Conservation (phyloP, 2,329 filamentous ascomycete genomes). For the Talaromyces sp. region DNA sequence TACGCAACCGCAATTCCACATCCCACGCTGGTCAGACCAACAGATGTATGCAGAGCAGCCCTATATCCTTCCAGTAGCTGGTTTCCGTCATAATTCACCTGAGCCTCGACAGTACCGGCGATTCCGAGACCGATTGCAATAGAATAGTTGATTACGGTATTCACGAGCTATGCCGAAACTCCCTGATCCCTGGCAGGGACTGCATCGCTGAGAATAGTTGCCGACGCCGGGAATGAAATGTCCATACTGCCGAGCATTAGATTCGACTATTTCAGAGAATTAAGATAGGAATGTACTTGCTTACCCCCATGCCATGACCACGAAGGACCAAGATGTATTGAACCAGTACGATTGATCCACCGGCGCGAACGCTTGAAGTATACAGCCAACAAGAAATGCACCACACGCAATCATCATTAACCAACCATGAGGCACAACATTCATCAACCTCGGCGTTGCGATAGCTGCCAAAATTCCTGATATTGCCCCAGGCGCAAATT, state of each 20-base stretch:
- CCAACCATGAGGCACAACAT: slow-evolving; percentile 20
- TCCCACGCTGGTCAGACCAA: neutral
- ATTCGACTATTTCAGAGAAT: neutral
- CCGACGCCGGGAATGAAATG: slow-evolving; percentile 63
- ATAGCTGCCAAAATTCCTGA: slow-evolving; percentile 33
- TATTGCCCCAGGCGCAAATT: slow-evolving; percentile 30
- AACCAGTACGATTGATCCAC: slow-evolving; percentile 42
- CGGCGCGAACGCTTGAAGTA: slow-evolving; percentile 38
- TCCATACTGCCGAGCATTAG: slow-evolving; percentile 39
- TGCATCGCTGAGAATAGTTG: slow-evolving; percentile 57
- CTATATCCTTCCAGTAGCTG: neutral
- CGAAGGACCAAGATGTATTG: slow-evolving; percentile 25
- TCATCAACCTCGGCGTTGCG: slow-evolving; percentile 27
- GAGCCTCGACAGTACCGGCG: slow-evolving; percentile 57
- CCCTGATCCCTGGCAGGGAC: slow-evolving; percentile 49
- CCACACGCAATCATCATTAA: slow-evolving; percentile 32
- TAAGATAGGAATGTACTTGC: neutral
- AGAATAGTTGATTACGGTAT: slow-evolving; percentile 65
- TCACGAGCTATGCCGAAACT: slow-evolving; percentile 56
- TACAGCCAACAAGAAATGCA: slow-evolving; percentile 31
- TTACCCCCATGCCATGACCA: slow-evolving; percentile 22
- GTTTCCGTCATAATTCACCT: neutral
- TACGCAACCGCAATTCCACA: neutral
- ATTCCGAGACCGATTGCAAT: slow-evolving; percentile 64
- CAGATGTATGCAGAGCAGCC: neutral